Base-by-base conservation (phyloP, 345 rosid genomes). In the Corymbia maculata region DNA sequence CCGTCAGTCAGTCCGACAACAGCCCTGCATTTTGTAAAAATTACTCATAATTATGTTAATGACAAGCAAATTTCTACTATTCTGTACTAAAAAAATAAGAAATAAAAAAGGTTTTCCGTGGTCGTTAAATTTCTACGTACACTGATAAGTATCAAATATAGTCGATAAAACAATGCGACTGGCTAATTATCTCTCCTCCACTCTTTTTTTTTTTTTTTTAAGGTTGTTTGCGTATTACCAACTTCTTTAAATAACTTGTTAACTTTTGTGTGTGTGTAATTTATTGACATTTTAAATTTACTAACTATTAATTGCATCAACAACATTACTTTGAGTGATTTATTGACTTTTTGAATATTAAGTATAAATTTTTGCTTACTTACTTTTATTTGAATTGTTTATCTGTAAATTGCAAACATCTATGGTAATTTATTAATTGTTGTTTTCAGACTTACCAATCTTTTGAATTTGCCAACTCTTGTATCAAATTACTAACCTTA, bases 371-470 rank as follows among this genome's bases (percentile, higher is more conserved):
- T 75, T 75, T 19, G 13, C 14, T 42, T 75, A 75, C 28, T 10
- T 19, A 9, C 64, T 24, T 55, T 7, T 70, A 32, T 42, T 75
- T 75, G 49, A 75, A 19, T 42, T 75, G 42, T 26, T 75, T 75
- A 75, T 42, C 28, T 4, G 49, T 42, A 75, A 19, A 42, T 36
- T 36, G 26, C 47, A 36, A 36, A 75, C 49, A 47, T 75, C 36
- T 75, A 0, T 2, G 4, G 47, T 42, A 19, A 75, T 36, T 42
- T 0, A 42, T 14, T 6, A 19, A 75, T 42, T 10, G 7, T 42
- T 5, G 19, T 19, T 42, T 42, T 42, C 4, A 0, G 28, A 10
- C 1, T 21, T 42, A 0, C 7, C 82, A 19, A 24, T n/a, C 13
- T 57, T 24, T 57, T 57, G 66, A 59, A 59, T 59, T 9, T 59